These are phyloP conservation scores for Oryza longistaminata DNA, from an alignment of 176 grass and related monocot species.

Conservation along the genomic window DNA sequence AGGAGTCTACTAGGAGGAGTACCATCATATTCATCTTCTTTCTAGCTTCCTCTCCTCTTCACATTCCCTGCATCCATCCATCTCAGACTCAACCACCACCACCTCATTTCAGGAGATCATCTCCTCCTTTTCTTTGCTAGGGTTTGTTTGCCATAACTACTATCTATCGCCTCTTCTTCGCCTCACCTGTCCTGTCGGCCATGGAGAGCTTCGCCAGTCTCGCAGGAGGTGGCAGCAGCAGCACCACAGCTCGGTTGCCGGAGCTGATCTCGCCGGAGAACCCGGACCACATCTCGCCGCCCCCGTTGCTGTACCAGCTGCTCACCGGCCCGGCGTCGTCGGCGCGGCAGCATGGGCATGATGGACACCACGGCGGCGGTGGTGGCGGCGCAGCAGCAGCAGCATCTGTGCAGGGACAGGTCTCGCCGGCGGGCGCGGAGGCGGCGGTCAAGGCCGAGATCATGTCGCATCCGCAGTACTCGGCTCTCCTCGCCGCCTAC, in stretches of 20 bases:
- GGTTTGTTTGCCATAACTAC: constrained; percentile 30
- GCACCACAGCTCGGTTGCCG: neutral
- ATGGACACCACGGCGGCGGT: neutral
- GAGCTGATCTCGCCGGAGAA: constrained; percentile 34
- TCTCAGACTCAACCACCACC: neutral
- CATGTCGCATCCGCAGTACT: constrained; percentile 86
- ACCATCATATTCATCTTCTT: constrained; percentile 37
- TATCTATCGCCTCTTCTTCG: neutral
- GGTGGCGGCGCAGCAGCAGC: neutral
- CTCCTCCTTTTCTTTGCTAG: constrained; percentile 28
- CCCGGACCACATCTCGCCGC: constrained; percentile 18
- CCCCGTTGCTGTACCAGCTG: constrained; percentile 47
- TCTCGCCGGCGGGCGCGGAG: constrained; percentile 45
- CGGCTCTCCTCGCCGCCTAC: constrained; percentile 57
- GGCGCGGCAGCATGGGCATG: constrained; percentile 19
- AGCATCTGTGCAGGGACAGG: constrained; percentile 29
- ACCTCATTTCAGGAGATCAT: constrained; percentile 19
- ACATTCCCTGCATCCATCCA: neutral
- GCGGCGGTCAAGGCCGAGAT: constrained; percentile 71
- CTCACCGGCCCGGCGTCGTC: constrained; percentile 21
- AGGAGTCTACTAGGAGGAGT: too few species aligned
- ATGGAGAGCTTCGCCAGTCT: constrained; percentile 49
- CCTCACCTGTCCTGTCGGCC: neutral
- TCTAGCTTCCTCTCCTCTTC: neutral
- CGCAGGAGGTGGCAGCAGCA: constrained; percentile 46